These are phyloP conservation scores for Porphyrellus cyaneotinctus DNA, from an alignment of 768 basidiomycete species.

Conservation along the genomic window DNA sequence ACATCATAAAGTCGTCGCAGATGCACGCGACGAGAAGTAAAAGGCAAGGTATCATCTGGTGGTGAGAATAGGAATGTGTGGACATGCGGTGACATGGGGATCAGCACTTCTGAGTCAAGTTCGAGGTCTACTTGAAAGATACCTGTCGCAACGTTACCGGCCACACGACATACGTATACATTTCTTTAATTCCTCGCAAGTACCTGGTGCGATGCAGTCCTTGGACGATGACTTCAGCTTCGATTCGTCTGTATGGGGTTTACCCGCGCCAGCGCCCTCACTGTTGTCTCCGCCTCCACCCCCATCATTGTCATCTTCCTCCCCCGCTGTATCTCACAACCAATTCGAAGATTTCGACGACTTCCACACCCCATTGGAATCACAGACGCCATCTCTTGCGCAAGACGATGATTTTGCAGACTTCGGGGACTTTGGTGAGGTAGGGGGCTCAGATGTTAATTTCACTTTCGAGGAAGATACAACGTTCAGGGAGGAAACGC, in stretches of 20 bases:
- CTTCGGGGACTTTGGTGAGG: constrained; percentile 84
- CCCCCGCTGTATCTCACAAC: constrained; percentile 30
- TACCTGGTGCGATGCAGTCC: constrained; percentile 14
- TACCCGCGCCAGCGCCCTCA: constrained; percentile 35
- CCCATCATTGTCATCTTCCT: constrained; percentile 19
- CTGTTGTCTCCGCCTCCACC: constrained; percentile 26
- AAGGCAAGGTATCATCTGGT: constrained; percentile 44
- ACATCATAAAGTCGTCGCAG: constrained; percentile 73
- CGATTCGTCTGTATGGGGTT: constrained; percentile 71
- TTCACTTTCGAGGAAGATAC: constrained; percentile 38
- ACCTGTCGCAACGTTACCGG: neutral
- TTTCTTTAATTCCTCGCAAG: constrained; percentile 1
- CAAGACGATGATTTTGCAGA: constrained; percentile 80
- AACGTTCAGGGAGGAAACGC: constrained; percentile 12
- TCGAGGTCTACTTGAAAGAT: neutral
- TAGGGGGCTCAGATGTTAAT: constrained; percentile 34
- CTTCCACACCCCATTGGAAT: constrained; percentile 46
- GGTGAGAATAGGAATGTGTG: constrained; percentile 62
- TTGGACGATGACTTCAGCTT: constrained; percentile 76
- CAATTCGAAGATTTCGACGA: constrained; percentile 52
- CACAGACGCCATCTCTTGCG: constrained; percentile 37
- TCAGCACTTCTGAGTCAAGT: neutral
- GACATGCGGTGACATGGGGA: constrained; percentile 22
- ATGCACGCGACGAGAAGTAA: constrained; percentile 63
- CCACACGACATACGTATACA: constrained; percentile 14